Evolutionary conservation across 768 basidiomycete species (phyloP).

Genomic region (Termitomyces sp.): DNA sequence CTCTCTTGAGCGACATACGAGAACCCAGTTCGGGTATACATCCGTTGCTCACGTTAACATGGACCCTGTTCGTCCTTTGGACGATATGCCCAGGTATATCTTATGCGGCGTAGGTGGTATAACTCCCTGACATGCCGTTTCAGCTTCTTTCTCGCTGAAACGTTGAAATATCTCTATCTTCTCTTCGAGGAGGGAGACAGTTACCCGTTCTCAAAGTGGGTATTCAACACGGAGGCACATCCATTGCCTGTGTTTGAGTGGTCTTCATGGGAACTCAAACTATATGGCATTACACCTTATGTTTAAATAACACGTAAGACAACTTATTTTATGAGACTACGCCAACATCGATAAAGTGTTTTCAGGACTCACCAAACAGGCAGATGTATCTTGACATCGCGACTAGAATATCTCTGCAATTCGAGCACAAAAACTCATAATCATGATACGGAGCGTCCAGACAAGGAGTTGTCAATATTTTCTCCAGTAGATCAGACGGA

Average conservation of each 20-base stretch:
- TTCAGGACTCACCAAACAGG: neutral
- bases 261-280: constrained; percentile 43
- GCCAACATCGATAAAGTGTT: neutral
- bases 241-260: constrained; percentile 65
- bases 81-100: constrained; percentile 70
- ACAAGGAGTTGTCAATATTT: neutral
- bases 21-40: constrained; percentile 54
- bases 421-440: neutral
- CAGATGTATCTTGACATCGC: no score
- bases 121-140: neutral
- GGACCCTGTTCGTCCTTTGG: constrained; percentile 26
- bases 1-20: constrained; percentile 51
- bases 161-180: constrained; percentile 63
- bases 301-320: neutral
- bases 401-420: neutral
- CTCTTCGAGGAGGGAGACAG: constrained; percentile 52
- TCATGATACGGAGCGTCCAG: neutral
- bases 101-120: neutral
- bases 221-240: constrained; percentile 69
- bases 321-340: no score
- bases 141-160: constrained; percentile 41
- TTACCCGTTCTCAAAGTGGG: constrained; percentile 47
- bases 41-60: constrained; percentile 42
- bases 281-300: constrained; percentile 27
- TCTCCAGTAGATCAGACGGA: neutral